Percentiles rank a stretch among this genome's conserved stretches.
Evolutionary conservation across 2,329 filamentous ascomycete genomes (phyloP).

Genomic region (Fusarium dlaminii): DNA sequence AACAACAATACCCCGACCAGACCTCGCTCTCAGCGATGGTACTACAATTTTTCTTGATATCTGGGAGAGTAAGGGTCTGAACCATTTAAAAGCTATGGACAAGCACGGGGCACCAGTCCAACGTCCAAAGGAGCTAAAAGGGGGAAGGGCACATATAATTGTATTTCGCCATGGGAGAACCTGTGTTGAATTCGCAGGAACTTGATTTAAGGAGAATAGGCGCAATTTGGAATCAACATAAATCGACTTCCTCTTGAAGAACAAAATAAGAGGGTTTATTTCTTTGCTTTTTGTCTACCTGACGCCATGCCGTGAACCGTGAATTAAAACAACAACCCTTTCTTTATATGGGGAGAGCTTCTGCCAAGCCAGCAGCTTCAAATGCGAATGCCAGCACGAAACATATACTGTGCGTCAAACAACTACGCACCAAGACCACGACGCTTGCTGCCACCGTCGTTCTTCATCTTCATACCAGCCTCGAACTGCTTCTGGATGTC

Average conservation of each 20-base stretch:
- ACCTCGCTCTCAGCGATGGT: background rate
- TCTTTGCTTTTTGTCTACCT: slow-evolving; percentile 41
- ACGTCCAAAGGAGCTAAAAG: slow-evolving; percentile 4
- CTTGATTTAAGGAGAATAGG: slow-evolving; percentile 38
- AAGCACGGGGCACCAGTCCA: slow-evolving; percentile 6
- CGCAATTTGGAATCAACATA: slow-evolving; percentile 43
- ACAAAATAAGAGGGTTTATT: slow-evolving; percentile 34
- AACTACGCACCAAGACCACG: slow-evolving; percentile 63
- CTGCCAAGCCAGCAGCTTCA: background rate
- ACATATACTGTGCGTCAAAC: background rate
- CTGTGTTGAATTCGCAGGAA: slow-evolving; percentile 38
- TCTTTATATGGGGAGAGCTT: slow-evolving; percentile 7
- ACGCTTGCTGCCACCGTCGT: slow-evolving; percentile 59
- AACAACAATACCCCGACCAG: slow-evolving; percentile 11
- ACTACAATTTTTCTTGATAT: slow-evolving; percentile 2
- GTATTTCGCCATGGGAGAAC: slow-evolving; percentile 29
- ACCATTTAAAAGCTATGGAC: slow-evolving; percentile 2
- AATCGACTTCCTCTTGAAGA: slow-evolving; percentile 25
- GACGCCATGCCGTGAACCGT: slow-evolving; percentile 41
- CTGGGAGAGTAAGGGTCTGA: background rate
- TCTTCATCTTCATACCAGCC: slow-evolving; percentile 65
- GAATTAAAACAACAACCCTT: slow-evolving; percentile 19
- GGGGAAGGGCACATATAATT: slow-evolving; percentile 10
- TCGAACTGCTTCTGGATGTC: slow-evolving; percentile 68
- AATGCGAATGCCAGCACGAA: background rate